Evolutionary conservation across 176 grass and related monocot species (phyloP), one percentile per base, ranked within the genome.

Genomic region (Echinochloa phyllopogon): DNA sequence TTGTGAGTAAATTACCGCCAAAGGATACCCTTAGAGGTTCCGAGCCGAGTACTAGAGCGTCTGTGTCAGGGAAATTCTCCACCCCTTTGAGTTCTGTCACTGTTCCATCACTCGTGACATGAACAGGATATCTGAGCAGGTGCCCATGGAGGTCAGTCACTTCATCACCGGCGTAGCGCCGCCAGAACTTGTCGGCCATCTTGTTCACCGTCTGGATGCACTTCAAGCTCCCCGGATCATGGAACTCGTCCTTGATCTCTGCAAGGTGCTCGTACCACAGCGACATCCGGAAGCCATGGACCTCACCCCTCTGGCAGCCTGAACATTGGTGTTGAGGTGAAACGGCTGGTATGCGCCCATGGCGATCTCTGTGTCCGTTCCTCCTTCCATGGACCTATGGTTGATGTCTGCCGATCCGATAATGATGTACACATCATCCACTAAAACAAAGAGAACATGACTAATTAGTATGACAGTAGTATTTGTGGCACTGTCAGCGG

Each of bases 331-430:
- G 52, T 77, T 47, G 4, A 89, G 70, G 24, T 89, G 61, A 1
- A 14, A 52, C 36, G 92, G 92, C 37, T 94, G 92, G 38, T 91
- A 89, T 0, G 89, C 86, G 4, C 89, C 92, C 86, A 94, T 91
- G 53, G 92, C 92, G 4, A 94, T 94, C 37, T 94, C 92, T 0
- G 92, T 82, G 86, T 94, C 92, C 12, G 89, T 58, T 36, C 49
- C 39, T 0, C 88, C 70, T 1, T 77, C 87, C 12, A 89, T 83
- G 14, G 87, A 89, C 40, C 87, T 38, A n/a, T 85, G 76, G 50
- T 89, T 85, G 40, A 85, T 15, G 82, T 89, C 85, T 12, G 82
- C 88, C 0, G 82, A 89, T 6, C 88, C 82, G 2, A 89, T 18
- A 14, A 89, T 85, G 50, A 85, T 65, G 51, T 89, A 89, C 8